Percentiles rank a stretch among this genome's conserved stretches.
Evolutionary conservation across 108 stramenopile species (phyloP).

Genomic region (Phaeodactylum tricornutum): DNA sequence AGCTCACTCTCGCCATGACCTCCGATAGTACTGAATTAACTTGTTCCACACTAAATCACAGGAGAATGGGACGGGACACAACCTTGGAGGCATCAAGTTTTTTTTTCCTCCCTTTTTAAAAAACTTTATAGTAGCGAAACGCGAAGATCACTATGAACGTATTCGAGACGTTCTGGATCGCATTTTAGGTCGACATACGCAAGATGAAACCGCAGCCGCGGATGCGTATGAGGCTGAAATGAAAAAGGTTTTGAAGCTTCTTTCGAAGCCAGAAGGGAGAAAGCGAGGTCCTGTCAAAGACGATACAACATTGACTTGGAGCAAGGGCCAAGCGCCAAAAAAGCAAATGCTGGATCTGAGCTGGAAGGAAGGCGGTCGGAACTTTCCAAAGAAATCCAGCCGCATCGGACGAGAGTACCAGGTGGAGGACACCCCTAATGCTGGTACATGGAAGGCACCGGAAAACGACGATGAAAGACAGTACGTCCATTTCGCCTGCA

Average conservation of each 20-base stretch:
- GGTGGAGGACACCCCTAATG: constrained; percentile 31
- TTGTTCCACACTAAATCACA: not conserved
- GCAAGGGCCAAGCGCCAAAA: constrained; percentile 2
- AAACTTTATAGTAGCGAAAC: not conserved
- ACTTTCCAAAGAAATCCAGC: constrained; percentile 47
- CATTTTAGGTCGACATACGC: not conserved
- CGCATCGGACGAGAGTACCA: constrained; percentile 54
- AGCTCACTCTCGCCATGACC: not conserved
- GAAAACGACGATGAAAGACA: constrained; percentile 7
- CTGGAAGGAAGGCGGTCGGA: constrained; percentile 53
- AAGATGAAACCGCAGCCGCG: not conserved
- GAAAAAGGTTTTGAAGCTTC: constrained; percentile 20
- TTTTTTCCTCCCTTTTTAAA: not conserved
- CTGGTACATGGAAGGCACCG: constrained; percentile 14
- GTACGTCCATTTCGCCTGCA: no score
- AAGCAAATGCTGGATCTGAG: constrained; percentile 19
- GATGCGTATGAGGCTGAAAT: constrained; percentile 5
- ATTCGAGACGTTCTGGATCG: constrained; percentile 2
- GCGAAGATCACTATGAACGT: not conserved
- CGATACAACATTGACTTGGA: not conserved
- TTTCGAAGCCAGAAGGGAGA: constrained; percentile 21
- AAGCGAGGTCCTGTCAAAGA: constrained; percentile 6
- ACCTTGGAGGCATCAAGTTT: not conserved
- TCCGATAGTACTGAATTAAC: not conserved
- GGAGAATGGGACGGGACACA: not conserved